These are phyloP conservation scores for Camellia granthamiana DNA, from an alignment of 148 eudicot species.

Conservation along the genomic window DNA sequence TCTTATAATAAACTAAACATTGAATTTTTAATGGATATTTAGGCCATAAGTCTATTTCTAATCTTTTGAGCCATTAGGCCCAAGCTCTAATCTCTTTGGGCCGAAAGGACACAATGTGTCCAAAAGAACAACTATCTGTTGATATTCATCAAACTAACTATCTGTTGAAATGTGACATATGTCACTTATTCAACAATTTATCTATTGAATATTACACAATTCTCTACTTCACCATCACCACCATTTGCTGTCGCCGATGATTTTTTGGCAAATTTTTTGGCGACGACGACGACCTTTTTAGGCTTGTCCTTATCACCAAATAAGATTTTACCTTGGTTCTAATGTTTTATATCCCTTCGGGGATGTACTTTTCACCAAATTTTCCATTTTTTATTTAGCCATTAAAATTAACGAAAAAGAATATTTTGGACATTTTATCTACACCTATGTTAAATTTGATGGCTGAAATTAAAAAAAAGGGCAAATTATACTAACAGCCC, in stretches of 20 bases:
- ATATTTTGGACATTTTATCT: too few species aligned
- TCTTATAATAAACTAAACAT: too few species aligned
- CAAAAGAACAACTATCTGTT: background rate
- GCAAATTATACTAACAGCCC: too few species aligned
- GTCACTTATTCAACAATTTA: too few species aligned
- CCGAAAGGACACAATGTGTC: background rate
- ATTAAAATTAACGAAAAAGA: too few species aligned
- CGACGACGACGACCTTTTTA: background rate
- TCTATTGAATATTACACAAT: too few species aligned
- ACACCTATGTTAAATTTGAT: too few species aligned
- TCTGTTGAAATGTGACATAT: too few species aligned
- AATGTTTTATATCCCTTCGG: background rate
- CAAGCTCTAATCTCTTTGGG: background rate
- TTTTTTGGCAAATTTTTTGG: background rate
- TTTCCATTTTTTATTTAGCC: background rate
- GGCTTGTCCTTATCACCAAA: too few species aligned
- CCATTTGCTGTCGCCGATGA: background rate
- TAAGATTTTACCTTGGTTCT: background rate
- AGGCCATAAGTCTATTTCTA: background rate
- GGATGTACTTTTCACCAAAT: background rate
- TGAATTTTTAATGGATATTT: too few species aligned
- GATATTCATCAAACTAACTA: background rate
- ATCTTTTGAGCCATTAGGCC: background rate
- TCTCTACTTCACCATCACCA: background rate
- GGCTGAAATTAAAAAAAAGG: too few species aligned